Evolutionary conservation across 352 stramenopile species (phyloP).

Genomic region (Phytophthora foliorum): DNA sequence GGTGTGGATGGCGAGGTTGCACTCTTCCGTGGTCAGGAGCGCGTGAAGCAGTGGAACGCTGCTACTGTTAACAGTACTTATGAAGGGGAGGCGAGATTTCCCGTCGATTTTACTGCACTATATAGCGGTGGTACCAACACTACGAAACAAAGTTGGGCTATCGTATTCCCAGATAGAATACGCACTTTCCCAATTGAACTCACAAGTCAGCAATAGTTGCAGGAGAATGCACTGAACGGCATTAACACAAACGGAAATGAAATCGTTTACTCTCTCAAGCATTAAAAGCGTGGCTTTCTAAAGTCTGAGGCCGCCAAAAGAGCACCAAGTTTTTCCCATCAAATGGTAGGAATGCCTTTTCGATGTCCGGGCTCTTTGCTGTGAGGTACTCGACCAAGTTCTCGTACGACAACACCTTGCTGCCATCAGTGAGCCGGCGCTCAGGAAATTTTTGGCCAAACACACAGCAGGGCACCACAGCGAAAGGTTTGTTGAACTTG

Average conservation of each 20-base stretch:
- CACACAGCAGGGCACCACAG: slow-evolving; percentile 97
- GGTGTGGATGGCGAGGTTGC: slow-evolving; percentile 48
- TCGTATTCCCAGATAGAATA: slow-evolving; percentile 48
- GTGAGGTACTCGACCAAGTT: slow-evolving; percentile 83
- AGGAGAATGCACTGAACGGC: not conserved
- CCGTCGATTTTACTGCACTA: slow-evolving; percentile 44
- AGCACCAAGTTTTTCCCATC: slow-evolving; percentile 90
- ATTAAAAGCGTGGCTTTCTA: not conserved
- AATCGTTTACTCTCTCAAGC: slow-evolving; percentile 3
- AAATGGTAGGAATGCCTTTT: slow-evolving; percentile 75
- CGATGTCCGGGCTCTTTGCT: slow-evolving; percentile 72
- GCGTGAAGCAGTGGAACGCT: slow-evolving; percentile 37
- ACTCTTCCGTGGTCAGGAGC: slow-evolving; percentile 47
- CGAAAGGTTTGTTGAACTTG: slow-evolving; percentile 93
- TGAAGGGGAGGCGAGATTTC: slow-evolving; percentile 18
- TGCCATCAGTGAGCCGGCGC: slow-evolving; percentile 52
- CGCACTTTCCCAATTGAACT: slow-evolving; percentile 34
- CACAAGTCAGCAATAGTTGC: slow-evolving; percentile 16
- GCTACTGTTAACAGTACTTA: slow-evolving; percentile 16
- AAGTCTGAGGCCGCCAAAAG: slow-evolving; percentile 43
- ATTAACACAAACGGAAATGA: slow-evolving; percentile 4
- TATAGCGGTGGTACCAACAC: not conserved
- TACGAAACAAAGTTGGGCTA: slow-evolving; percentile 22
- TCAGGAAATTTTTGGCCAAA: slow-evolving; percentile 93
- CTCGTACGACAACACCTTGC: slow-evolving; percentile 80